Conservation (phyloP, 2,329 filamentous ascomycete genomes). For the Xylariaceae sp. region DNA sequence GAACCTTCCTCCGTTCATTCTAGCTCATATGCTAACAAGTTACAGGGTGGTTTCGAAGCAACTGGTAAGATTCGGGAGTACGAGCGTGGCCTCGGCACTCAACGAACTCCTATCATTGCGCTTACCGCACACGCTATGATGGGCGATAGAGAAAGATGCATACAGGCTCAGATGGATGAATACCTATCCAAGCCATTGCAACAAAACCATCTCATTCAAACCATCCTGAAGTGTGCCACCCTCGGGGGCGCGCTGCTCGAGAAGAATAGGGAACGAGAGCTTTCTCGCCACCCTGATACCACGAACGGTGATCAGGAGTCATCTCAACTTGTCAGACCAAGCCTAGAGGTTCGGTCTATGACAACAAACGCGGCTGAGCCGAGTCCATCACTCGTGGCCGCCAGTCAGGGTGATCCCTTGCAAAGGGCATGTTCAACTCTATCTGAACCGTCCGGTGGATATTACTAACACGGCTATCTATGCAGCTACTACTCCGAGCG, state of each 20-base stretch:
- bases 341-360: conserved; percentile 55
- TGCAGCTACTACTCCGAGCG: conserved; percentile 31
- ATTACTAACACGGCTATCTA: conserved; percentile 26
- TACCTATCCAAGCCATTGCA: conserved; percentile 96
- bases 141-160: conserved; percentile 95
- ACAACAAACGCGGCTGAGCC: conserved; percentile 63
- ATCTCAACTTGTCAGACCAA: conserved; percentile 25
- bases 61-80: conserved; percentile 96
- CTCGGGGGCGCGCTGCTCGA: conserved; percentile 80
- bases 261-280: conserved; percentile 63
- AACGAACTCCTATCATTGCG: conserved; percentile 91
- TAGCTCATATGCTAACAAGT: conserved; percentile 10
- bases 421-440: conserved; percentile 48
- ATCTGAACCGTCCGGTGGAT: conserved; percentile 36
- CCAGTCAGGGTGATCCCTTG: conserved; percentile 56
- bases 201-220: conserved; percentile 96
- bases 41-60: conserved; percentile 87
- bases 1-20: conserved; percentile 23
- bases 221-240: conserved; percentile 93
- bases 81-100: conserved; percentile 74
- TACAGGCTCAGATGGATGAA: conserved; percentile 98
- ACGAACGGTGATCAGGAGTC: conserved; percentile 40
- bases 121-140: conserved; percentile 98
- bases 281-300: conserved; percentile 47
- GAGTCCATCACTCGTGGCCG: conserved; percentile 58